A percentile compares a stretch with the other conserved stretches of the same genome.
These are phyloP conservation scores for Ophiostoma angusticollis DNA, from an alignment of 2,329 filamentous ascomycete genomes.

Conservation along the genomic window DNA sequence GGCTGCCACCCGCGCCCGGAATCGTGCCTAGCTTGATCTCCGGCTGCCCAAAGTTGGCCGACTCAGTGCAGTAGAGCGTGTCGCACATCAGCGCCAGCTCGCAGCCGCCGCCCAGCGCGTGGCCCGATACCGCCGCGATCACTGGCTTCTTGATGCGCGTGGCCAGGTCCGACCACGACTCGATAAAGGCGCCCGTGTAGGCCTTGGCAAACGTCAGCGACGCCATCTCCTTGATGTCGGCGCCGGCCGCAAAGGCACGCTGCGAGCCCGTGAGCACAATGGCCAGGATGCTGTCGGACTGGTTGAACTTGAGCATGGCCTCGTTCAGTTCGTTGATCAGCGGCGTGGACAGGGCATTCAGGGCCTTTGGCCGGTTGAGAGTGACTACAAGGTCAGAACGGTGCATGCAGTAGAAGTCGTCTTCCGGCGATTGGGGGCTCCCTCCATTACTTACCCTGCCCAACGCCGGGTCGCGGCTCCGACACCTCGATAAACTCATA, in stretches of 20 bases:
- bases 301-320: conserved; percentile 58
- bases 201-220: conserved; percentile 78
- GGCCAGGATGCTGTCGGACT: conserved; percentile 54
- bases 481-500: conserved; percentile 80
- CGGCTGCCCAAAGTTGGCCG: conserved; percentile 87
- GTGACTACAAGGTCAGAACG: conserved; percentile 58
- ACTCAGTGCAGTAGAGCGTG: conserved; percentile 70
- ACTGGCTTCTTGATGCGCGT: conserved; percentile 83
- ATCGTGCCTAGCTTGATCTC: conserved; percentile 93
- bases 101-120: conserved; percentile 88
- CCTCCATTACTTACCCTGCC: conserved; percentile 69
- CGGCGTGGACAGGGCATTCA: conserved; percentile 86
- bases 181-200: conserved; percentile 86
- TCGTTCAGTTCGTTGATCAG: conserved; percentile 83
- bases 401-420: too few species aligned
- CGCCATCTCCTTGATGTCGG: conserved; percentile 99
- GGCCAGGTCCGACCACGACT: conserved; percentile 80
- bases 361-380: conserved; percentile 83
- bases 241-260: conserved; percentile 86
- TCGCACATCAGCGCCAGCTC: conserved; percentile 98
- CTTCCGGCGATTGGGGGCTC: too few species aligned
- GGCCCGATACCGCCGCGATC: conserved; percentile 86
- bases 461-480: conserved; percentile 76
- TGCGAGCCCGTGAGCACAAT: conserved; percentile 81
- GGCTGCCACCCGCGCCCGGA: conserved; percentile 82